A percentile compares a stretch with the other conserved stretches of the same genome.
Evolutionary conservation across 768 basidiomycete species (phyloP).

Genomic region (Boletus edulis): DNA sequence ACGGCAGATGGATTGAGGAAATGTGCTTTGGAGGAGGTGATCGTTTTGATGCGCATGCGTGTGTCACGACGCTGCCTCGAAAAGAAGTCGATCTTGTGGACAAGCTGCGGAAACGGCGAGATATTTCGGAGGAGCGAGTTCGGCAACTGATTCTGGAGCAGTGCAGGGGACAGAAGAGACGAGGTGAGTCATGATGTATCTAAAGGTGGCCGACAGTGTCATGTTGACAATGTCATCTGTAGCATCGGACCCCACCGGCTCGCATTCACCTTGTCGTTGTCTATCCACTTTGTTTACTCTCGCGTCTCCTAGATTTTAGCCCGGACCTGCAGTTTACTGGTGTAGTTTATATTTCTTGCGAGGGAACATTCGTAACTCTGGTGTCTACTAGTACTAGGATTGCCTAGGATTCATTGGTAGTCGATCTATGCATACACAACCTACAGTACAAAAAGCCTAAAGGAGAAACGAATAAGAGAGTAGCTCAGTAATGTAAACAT

Average conservation of each 20-base stretch:
- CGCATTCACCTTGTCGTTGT: neutral
- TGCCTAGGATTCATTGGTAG: neutral
- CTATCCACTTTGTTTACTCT: slow-evolving; percentile 1
- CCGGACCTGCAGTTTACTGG: too few species aligned
- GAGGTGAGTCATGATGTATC: slow-evolving; percentile 6
- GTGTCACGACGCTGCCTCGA: slow-evolving; percentile 34
- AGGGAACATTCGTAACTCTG: too few species aligned
- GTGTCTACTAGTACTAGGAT: neutral
- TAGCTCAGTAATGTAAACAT: too few species aligned
- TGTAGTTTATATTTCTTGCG: neutral
- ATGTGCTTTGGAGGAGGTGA: slow-evolving; percentile 18
- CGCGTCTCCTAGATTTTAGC: neutral
- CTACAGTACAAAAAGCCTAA: neutral
- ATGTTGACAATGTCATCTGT: slow-evolving; percentile 1
- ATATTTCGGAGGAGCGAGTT: slow-evolving; percentile 13
- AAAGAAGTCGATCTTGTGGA: slow-evolving; percentile 12
- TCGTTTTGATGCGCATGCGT: slow-evolving; percentile 35
- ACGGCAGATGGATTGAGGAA: slow-evolving; percentile 29
- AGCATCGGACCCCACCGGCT: neutral
- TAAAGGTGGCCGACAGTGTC: neutral
- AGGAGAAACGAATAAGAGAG: neutral
- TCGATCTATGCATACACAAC: neutral
- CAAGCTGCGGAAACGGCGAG: slow-evolving; percentile 18
- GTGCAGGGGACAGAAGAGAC: slow-evolving; percentile 11
- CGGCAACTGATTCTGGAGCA: slow-evolving; percentile 11